phyloP scores from a whole-genome alignment of 768 basidiomycete species.

The Pleurotus salmoneostramineus region DNA sequence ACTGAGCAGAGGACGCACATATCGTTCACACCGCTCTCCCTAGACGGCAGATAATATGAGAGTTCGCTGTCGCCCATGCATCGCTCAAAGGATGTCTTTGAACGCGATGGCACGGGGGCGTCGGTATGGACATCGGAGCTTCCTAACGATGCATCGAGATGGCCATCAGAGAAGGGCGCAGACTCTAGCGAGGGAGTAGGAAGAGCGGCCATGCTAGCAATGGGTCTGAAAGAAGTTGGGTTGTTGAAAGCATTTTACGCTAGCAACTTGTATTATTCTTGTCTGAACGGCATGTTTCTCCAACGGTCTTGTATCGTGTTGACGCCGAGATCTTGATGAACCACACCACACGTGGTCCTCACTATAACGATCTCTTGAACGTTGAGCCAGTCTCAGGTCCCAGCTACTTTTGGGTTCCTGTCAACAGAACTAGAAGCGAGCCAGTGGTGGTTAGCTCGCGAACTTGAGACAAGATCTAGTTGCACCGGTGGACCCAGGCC shows the following conservation, averaged over 20 bases:
- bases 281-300: neutral
- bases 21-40: conserved; percentile 82
- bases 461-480: too few species aligned
- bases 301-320: neutral
- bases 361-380: too few species aligned
- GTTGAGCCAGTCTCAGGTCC: too few species aligned
- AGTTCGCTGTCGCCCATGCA: conserved; percentile 70
- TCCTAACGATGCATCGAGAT: neutral
- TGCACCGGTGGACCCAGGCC: too few species aligned
- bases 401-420: too few species aligned
- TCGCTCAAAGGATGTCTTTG: conserved; percentile 35
- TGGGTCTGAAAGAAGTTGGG: neutral
- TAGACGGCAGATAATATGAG: conserved; percentile 76
- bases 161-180: neutral
- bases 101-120: conserved; percentile 1
- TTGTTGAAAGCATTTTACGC: neutral
- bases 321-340: neutral
- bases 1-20: conserved; percentile 46
- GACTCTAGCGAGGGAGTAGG: neutral
- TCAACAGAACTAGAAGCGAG: too few species aligned
- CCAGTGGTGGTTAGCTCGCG: too few species aligned
- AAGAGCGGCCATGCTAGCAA: neutral
- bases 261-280: neutral
- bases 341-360: neutral
- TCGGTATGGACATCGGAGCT: neutral